These are phyloP conservation scores for Durio zibethinus DNA, from an alignment of 345 rosid genomes.

Conservation along the genomic window DNA sequence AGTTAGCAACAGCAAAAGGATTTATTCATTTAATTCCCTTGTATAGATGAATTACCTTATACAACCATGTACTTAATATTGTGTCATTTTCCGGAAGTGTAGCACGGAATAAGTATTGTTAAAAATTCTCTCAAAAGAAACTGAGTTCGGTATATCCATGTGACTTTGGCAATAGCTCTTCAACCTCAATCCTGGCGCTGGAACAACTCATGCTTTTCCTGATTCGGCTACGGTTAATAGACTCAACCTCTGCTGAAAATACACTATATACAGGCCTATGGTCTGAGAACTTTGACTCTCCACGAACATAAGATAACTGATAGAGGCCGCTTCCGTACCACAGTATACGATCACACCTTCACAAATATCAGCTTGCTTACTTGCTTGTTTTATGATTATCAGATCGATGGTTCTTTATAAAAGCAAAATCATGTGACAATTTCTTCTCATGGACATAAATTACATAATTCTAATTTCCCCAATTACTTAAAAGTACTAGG, in stretches of 20 bases:
- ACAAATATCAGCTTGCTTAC: background rate
- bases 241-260: conserved; percentile 85
- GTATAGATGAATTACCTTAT: conserved; percentile 16
- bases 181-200: conserved; percentile 77
- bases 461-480: background rate
- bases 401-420: background rate
- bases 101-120: background rate
- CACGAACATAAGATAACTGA: conserved; percentile 91
- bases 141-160: conserved; percentile 50
- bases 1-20: conserved; percentile 5
- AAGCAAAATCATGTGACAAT: background rate
- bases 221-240: conserved; percentile 45
- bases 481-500: background rate
- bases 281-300: conserved; percentile 97
- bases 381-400: background rate
- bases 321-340: conserved; percentile 90
- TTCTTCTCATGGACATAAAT: background rate
- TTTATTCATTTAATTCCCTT: background rate
- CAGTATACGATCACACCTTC: conserved; percentile 96
- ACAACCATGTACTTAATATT: background rate
- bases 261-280: conserved; percentile 92
- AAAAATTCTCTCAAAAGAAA: conserved; percentile 36
- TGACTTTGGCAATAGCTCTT: conserved; percentile 70
- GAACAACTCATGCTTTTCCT: conserved; percentile 71
- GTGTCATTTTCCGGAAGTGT: background rate